Evolutionary conservation across 2,329 filamentous ascomycete genomes (phyloP), one percentile per base, ranked within the genome.

Genomic region (Pestalotiopsis sp.): DNA sequence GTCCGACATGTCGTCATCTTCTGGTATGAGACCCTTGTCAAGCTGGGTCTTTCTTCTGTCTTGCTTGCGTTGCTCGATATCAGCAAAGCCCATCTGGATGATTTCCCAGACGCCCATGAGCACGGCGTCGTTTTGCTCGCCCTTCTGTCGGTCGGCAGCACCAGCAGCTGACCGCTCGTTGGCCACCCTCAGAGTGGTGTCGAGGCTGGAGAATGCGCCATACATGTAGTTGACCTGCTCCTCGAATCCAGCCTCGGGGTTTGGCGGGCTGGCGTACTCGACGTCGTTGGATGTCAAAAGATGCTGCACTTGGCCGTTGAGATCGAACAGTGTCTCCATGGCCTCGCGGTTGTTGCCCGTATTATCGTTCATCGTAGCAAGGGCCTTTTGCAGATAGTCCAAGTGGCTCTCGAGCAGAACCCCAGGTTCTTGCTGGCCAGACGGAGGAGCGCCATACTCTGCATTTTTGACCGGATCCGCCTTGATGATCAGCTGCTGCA

Each of bases 191-290:
- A 87, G 70, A 62, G 85, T 82, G 6, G 78, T 74, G 64, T 86
- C 84, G 3, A 89, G 75, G 7, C 81, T 81, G 56, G 84, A 82
- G 64, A 94, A 79, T 2, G 86, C 87, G 36, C 88, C 83, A 71
- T 92, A 87, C 71, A 94, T 84, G 73, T 93, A 93, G 61, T 84
- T 81, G 57, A 94, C 81, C 73, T 96, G 93, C 31, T 89, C 87
- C 61, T 92, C 86, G 5, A 93, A 79, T 31, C 86, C 87, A 59
- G 85, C 86, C 1, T 85, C 83, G 3, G 85, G 80, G 45, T 86
- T 80, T 3, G 92, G 91, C 4, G 90, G 89, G 31, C 86, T 84
- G 13, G 87, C 84, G 63, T 90, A 83, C 49, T 82, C 80, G 17
- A 84, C 80, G 73, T 81, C 82, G 66, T 80, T 78, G 75, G 82